These are phyloP conservation scores for Elsinoe necatrix DNA, from an alignment of 2,329 filamentous ascomycete species.

Conservation along the genomic window DNA sequence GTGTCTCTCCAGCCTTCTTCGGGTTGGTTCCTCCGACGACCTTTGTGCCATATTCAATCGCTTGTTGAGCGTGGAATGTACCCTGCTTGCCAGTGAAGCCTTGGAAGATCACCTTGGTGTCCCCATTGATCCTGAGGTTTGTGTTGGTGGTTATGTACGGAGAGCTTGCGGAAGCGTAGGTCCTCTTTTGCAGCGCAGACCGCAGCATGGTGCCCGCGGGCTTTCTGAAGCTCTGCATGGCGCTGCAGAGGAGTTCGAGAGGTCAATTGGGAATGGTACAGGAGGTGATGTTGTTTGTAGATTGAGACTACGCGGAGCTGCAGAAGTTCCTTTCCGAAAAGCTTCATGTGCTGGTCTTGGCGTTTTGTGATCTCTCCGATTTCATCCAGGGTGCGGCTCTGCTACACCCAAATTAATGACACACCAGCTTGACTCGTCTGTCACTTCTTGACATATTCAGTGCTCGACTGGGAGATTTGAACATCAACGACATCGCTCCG, in stretches of 20 bases:
- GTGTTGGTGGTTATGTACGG: slow-evolving; percentile 36
- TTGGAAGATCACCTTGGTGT: slow-evolving; percentile 94
- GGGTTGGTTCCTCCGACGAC: slow-evolving; percentile 98
- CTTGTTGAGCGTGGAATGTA: slow-evolving; percentile 95
- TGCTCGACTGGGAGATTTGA: not conserved
- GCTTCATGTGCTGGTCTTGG: slow-evolving; percentile 13
- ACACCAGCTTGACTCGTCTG: not conserved
- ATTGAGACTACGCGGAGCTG: not conserved
- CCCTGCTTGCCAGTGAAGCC: slow-evolving; percentile 70
- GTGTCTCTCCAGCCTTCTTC: slow-evolving; percentile 88
- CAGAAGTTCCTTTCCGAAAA: slow-evolving; percentile 13
- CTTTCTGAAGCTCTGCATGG: slow-evolving; percentile 79
- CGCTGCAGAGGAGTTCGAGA: slow-evolving; percentile 27
- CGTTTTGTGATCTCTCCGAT: slow-evolving; percentile 11
- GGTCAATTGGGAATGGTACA: slow-evolving; percentile 11
- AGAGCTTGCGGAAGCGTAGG: slow-evolving; percentile 61
- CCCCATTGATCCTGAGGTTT: slow-evolving; percentile 85
- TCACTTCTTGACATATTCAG: not conserved
- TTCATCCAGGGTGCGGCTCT: slow-evolving; percentile 1
- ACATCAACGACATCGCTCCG: not conserved
- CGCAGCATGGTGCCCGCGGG: slow-evolving; percentile 59
- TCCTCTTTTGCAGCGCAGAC: slow-evolving; percentile 58
- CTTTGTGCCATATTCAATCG: slow-evolving; percentile 97
- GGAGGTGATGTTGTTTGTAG: slow-evolving; percentile 3
- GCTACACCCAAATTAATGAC: not conserved